phyloP scores from a whole-genome alignment of 2,329 filamentous ascomycete species.

The Aspergillus aculeatus region DNA sequence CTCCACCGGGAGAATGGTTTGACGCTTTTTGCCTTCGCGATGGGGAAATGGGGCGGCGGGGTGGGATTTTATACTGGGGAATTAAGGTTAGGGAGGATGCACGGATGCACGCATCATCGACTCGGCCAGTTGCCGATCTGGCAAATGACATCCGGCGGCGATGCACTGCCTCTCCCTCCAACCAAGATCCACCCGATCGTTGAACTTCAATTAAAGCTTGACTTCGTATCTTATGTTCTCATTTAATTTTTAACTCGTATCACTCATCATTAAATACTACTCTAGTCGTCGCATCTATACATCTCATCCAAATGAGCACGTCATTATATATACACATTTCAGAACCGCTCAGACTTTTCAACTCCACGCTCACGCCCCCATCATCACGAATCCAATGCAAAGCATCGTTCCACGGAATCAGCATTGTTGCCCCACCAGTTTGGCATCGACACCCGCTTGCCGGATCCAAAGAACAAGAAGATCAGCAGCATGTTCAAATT shows the following conservation, averaged over 20 bases:
- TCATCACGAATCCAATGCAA: constrained; percentile 45
- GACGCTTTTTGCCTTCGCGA: not conserved
- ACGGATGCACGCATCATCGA: not conserved
- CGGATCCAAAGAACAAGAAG: constrained; percentile 60
- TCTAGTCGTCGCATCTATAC: not conserved
- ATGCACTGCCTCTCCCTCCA: too few relatives aligned
- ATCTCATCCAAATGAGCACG: not conserved
- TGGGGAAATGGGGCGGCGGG: too few relatives aligned
- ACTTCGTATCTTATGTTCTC: not conserved
- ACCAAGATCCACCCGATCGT: too few relatives aligned
- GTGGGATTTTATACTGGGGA: not conserved
- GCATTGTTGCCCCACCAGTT: constrained; percentile 64
- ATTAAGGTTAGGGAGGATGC: not conserved
- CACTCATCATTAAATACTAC: not conserved
- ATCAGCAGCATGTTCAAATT: constrained; percentile 62
- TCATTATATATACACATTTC: not conserved
- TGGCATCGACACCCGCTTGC: constrained; percentile 59
- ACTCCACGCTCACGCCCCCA: too few relatives aligned
- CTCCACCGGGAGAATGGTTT: not conserved
- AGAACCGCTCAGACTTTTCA: too few relatives aligned
- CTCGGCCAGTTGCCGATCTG: not conserved
- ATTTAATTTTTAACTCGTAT: not conserved
- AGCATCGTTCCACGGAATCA: constrained; percentile 57
- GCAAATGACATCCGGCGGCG: not conserved
- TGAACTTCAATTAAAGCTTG: too few relatives aligned